phyloP scores from a whole-genome alignment of 2,329 filamentous ascomycete species.

The Diaporthe sp. region DNA sequence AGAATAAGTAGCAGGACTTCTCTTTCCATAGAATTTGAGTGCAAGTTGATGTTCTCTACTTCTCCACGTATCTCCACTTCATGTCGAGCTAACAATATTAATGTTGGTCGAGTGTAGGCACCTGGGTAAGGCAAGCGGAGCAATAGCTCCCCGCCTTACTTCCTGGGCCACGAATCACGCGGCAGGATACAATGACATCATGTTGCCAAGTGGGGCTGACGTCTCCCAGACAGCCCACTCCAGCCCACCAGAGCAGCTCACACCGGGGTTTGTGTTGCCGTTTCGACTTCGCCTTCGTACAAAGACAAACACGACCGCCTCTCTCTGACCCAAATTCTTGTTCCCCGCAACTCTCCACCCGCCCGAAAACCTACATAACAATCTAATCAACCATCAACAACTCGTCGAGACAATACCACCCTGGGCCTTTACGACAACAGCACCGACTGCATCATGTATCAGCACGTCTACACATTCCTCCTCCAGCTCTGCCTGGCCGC shows the following conservation, averaged over 20 bases:
- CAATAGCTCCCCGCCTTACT: constrained; percentile 36
- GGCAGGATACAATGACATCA: constrained; percentile 38
- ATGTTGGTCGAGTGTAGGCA: too few relatives aligned
- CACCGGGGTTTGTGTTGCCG: too few relatives aligned
- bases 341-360: constrained; percentile 11
- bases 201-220: constrained; percentile 12
- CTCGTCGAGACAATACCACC: background rate
- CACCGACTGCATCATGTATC: constrained; percentile 46
- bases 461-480: constrained; percentile 56
- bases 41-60: too few relatives aligned
- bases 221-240: constrained; percentile 1
- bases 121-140: constrained; percentile 20
- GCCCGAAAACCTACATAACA: background rate
- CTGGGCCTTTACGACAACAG: background rate
- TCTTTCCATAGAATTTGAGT: too few relatives aligned
- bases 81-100: too few relatives aligned
- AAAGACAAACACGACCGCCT: constrained; percentile 17
- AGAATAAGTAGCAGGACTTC: too few relatives aligned
- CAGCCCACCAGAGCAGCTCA: background rate
- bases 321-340: background rate
- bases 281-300: background rate
- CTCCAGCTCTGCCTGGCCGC: constrained; percentile 67
- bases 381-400: background rate
- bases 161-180: background rate
- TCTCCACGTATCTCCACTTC: too few relatives aligned